Evolutionary conservation across 257 asterid species (phyloP), one percentile per base, ranked within the genome.

Genomic region (Scutellaria galericulata): DNA sequence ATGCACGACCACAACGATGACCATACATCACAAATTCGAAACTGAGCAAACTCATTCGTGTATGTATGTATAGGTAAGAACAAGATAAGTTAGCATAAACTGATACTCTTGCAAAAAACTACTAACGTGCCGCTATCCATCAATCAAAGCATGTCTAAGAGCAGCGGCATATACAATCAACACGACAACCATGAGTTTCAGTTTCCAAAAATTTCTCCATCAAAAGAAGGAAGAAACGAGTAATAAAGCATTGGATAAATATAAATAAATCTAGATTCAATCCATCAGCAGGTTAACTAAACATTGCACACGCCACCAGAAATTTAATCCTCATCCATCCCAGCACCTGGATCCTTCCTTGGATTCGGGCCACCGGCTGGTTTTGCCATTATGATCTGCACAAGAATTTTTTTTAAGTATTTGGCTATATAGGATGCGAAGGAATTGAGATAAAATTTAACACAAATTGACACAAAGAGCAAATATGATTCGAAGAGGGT

Each of bases 341-440:
- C 90, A 8, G 79, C 69, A 24, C 72, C 50, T 18, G 69, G 77
- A 24, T 55, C 73, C 46, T 70, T 69, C 71, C 50, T 83, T 1
- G 86, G 87, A 50, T 48, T 83, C 1, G 86, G 87, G 45, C 87
- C 87, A 67, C 90, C 90, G 46, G 90, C 87, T 47, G 86, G 90
- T 75, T 85, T 85, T 41, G 90, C 83, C 90, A 85, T 83, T 54
- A 85, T 85, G 74, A 85, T 83, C 87, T 85, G 81, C 68, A 66
- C 6, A 8, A 45, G 44, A 48, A 60, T 2, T 2, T 31, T 39
- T 14, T 15, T 4, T 2, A 48, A 18, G 55, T 7, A 45, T 64
- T 50, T 39, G 65, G 71, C 67, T 24, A 24, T 24, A 22, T 11
- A 12, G 5, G 15, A 37, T 20, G 7, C 7, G 4, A 50, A 50